Percentiles rank a stretch among this genome's conserved stretches.
Evolutionary conservation across 257 asterid genomes (phyloP).

Genomic region (Sherardia arvensis): DNA sequence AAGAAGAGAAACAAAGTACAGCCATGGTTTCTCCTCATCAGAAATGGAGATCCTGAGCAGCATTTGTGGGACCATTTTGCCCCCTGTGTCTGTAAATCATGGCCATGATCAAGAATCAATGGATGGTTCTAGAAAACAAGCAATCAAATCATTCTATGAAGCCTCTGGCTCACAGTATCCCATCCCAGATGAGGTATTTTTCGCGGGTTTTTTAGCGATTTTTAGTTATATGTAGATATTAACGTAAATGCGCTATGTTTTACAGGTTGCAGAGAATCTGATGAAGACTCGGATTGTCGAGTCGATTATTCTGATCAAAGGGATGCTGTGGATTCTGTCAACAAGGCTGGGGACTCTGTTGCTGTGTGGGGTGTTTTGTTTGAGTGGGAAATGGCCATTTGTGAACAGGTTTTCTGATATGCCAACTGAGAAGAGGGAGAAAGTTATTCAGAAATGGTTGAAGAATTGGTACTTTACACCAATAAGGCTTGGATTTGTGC

Average conservation of each 20-base stretch:
- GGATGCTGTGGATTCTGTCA: conserved; percentile 38
- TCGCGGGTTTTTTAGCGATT: not conserved
- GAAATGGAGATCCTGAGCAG: conserved; percentile 36
- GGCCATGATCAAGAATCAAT: conserved; percentile 3
- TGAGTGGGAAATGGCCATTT: conserved; percentile 48
- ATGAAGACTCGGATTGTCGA: conserved; percentile 44
- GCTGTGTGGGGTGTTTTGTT: conserved; percentile 45
- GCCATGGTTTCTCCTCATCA: conserved; percentile 47
- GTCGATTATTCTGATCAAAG: conserved; percentile 33
- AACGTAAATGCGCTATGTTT: not conserved
- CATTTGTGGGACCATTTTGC: conserved; percentile 47
- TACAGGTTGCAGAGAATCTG: conserved; percentile 54
- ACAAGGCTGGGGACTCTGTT: conserved; percentile 59
- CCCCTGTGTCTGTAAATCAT: conserved; percentile 28
- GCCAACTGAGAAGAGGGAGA: conserved; percentile 51
- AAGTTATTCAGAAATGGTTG: conserved; percentile 50
- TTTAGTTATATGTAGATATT: not conserved
- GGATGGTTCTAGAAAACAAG: conserved; percentile 7
- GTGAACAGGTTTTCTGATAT: conserved; percentile 47
- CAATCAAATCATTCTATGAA: conserved; percentile 24
- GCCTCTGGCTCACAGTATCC: conserved; percentile 64
- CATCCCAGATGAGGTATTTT: conserved; percentile 70
- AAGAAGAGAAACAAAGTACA: conserved; percentile 57
- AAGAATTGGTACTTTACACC: conserved; percentile 49
- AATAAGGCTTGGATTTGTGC: conserved; percentile 61